Evolutionary conservation across 768 basidiomycete species (phyloP).

Genomic region (Amyloporia xantha): DNA sequence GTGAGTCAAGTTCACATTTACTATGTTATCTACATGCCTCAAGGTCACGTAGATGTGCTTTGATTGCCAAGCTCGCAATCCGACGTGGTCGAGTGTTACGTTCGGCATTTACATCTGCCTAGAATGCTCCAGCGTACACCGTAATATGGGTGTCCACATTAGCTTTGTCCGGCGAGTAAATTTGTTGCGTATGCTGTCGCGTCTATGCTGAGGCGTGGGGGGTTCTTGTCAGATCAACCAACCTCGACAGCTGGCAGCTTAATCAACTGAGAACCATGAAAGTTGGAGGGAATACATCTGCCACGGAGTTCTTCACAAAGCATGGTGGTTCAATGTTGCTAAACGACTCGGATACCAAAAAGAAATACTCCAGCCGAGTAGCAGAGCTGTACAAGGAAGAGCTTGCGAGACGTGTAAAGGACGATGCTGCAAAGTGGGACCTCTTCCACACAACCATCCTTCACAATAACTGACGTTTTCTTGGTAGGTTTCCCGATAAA

Average conservation of each 20-base stretch:
- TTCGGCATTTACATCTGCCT: conserved; percentile 97
- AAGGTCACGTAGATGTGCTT: conserved; percentile 63
- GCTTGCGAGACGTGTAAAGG: conserved; percentile 68
- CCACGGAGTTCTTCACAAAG: conserved; percentile 84
- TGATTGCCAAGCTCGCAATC: conserved; percentile 92
- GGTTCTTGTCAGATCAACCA: conserved; percentile 89
- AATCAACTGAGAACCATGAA: conserved; percentile 93
- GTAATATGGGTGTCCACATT: conserved; percentile 98
- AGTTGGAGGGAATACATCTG: conserved; percentile 85
- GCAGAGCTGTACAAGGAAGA: conserved; percentile 93
- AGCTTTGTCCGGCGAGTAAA: conserved; percentile 87
- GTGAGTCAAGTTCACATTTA: conserved; percentile 28
- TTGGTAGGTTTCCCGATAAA: conserved; percentile 62
- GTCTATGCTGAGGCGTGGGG: too few species aligned
- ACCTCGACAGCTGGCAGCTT: conserved; percentile 92
- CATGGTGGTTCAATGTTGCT: conserved; percentile 73
- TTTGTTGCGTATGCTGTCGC: too few species aligned
- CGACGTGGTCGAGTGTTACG: conserved; percentile 95
- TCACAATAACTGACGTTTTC: too few species aligned
- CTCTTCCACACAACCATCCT: conserved; percentile 18
- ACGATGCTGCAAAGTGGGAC: conserved; percentile 66
- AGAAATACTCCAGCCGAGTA: conserved; percentile 79
- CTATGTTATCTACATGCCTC: not conserved
- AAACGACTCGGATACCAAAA: conserved; percentile 71
- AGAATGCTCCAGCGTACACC: conserved; percentile 91